Percentiles rank a stretch among this genome's conserved stretches.
Evolutionary conservation across 208 protist species (phyloP).

Genomic region (Acanthamoeba healyi): DNA sequence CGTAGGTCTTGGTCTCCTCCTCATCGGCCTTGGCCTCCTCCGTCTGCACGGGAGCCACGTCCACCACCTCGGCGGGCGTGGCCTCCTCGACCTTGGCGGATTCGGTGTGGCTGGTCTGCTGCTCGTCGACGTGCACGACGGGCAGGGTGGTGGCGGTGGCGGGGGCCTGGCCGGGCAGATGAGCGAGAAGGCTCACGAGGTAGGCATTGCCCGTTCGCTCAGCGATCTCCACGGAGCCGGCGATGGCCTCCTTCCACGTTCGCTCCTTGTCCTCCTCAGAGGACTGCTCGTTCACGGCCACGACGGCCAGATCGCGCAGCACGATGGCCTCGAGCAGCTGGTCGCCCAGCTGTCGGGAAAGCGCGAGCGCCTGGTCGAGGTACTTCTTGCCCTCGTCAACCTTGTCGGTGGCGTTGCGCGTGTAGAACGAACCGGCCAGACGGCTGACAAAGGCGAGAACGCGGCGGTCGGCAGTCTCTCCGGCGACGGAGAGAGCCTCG

Average conservation of each 20-base stretch:
- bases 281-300: neutral
- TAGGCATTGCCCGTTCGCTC: neutral
- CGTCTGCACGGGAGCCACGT: neutral
- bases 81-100: neutral
- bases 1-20: neutral
- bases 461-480: neutral
- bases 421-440: constrained; percentile 1
- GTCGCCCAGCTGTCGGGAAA: neutral
- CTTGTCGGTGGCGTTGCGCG: neutral
- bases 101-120: neutral
- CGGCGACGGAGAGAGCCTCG: constrained; percentile 31
- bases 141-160: neutral
- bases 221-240: neutral
- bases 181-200: neutral
- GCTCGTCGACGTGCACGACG: neutral
- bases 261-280: constrained; percentile 12
- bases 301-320: neutral
- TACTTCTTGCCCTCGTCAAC: neutral
- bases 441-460: neutral
- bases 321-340: constrained; percentile 9
- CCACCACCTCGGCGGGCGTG: neutral
- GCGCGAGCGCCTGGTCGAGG: constrained; percentile 7
- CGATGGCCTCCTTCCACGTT: neutral
- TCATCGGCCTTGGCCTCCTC: neutral
- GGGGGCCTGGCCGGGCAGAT: neutral